Evolutionary conservation across 805 yeast genomes (phyloP).

Genomic region (Pichia eremophila): DNA sequence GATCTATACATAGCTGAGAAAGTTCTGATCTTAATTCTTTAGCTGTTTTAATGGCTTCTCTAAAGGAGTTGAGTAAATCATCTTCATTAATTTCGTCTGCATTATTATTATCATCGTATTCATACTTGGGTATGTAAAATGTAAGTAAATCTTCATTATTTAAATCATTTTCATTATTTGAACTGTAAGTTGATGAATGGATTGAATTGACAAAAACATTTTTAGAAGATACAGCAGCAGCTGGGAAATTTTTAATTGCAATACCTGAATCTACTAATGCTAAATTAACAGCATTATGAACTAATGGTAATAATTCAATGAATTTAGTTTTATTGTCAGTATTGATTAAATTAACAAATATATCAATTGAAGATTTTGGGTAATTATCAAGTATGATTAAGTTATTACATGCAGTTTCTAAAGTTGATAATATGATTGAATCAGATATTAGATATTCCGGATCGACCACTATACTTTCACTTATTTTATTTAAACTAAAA

Average conservation of each 20-base stretch:
- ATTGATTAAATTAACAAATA: slow-evolving; percentile 62
- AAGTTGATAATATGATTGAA: slow-evolving; percentile 23
- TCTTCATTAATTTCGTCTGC: slow-evolving; percentile 10
- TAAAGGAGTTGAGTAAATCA: slow-evolving; percentile 21
- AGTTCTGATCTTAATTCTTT: slow-evolving; percentile 34
- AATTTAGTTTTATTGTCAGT: slow-evolving; percentile 26
- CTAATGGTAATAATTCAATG: slow-evolving; percentile 30
- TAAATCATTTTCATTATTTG: slow-evolving; percentile 2
- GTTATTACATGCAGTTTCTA: slow-evolving; percentile 32
- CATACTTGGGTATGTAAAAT: slow-evolving; percentile 46
- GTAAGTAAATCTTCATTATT: slow-evolving; percentile 37
- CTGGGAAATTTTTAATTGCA: slow-evolving; percentile 68
- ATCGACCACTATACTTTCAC: slow-evolving; percentile 17
- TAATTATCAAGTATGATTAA: slow-evolving; percentile 56
- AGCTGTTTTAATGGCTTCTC: slow-evolving; percentile 34
- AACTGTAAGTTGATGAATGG: slow-evolving; percentile 10
- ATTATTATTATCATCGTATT: neutral
- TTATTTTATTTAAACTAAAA: neutral
- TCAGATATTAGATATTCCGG: slow-evolving; percentile 23
- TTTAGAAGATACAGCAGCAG: slow-evolving; percentile 31
- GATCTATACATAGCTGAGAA: slow-evolving; percentile 32
- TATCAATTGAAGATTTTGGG: slow-evolving; percentile 84
- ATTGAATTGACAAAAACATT: slow-evolving; percentile 28
- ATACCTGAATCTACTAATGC: slow-evolving; percentile 83
- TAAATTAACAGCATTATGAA: slow-evolving; percentile 54